Evolutionary conservation across 345 rosid genomes (phyloP).

Genomic region (Crucihimalaya himalaica): DNA sequence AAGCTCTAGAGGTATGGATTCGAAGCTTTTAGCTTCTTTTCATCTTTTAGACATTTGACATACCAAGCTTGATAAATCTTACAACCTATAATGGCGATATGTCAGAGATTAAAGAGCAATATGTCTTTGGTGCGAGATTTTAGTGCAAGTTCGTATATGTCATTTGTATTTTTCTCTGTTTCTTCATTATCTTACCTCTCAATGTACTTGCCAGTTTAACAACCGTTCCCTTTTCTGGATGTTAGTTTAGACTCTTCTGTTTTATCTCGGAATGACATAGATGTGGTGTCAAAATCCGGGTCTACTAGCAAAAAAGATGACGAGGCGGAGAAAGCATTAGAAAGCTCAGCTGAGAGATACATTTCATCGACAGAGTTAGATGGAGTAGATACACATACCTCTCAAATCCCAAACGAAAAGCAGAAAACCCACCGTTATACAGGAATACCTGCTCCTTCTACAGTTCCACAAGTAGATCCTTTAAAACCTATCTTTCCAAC

Average conservation of each 20-base stretch:
- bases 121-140: slow-evolving; percentile 30
- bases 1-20: slow-evolving; percentile 38
- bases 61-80: neutral
- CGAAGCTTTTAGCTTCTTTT: slow-evolving; percentile 37
- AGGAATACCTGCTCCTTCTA: slow-evolving; percentile 90
- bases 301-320: slow-evolving; percentile 37
- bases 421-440: slow-evolving; percentile 42
- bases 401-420: slow-evolving; percentile 33
- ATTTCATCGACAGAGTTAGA: slow-evolving; percentile 41
- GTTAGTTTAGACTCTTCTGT: slow-evolving; percentile 35
- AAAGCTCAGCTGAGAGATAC: slow-evolving; percentile 33
- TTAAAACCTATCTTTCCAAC: slow-evolving; percentile 72
- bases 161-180: slow-evolving; percentile 21
- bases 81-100: neutral
- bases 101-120: no score
- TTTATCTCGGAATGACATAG: slow-evolving; percentile 19
- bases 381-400: slow-evolving; percentile 35
- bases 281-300: slow-evolving; percentile 28
- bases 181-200: neutral
- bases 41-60: neutral
- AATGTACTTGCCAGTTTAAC: slow-evolving; percentile 20
- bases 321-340: slow-evolving; percentile 38
- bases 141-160: slow-evolving; percentile 27
- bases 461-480: slow-evolving; percentile 58
- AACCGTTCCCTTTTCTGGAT: slow-evolving; percentile 10